These are phyloP conservation scores for Penicillium herquei DNA, from an alignment of 495 filamentous ascomycete genomes.

Conservation along the genomic window DNA sequence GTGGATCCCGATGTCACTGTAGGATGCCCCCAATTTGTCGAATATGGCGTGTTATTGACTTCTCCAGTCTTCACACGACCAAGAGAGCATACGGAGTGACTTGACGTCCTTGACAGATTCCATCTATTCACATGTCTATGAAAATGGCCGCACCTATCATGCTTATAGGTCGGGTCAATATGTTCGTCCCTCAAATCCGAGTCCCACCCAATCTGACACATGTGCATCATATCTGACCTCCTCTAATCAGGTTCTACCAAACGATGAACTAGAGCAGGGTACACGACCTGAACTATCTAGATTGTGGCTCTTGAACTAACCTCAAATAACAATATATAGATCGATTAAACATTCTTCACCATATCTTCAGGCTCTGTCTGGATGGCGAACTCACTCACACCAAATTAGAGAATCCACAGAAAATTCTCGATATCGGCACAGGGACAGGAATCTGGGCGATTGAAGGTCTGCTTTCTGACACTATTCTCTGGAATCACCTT, in stretches of 20 bases:
- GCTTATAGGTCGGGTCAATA: slow-evolving; percentile 20
- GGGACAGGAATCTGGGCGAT: slow-evolving; percentile 57
- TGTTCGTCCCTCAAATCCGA: slow-evolving; percentile 8
- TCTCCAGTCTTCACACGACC: slow-evolving; percentile 11
- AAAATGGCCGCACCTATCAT: slow-evolving; percentile 31
- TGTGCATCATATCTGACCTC: not conserved
- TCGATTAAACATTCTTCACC: slow-evolving; percentile 21
- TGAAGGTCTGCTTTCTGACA: slow-evolving; percentile 19
- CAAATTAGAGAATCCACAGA: slow-evolving; percentile 32
- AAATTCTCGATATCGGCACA: slow-evolving; percentile 46
- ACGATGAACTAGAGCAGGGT: slow-evolving; percentile 28
- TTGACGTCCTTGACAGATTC: slow-evolving; percentile 24
- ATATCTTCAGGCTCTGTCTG: slow-evolving; percentile 16
- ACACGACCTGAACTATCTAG: not conserved
- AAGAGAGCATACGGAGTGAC: slow-evolving; percentile 16
- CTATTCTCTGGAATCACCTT: not conserved
- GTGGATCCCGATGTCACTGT: slow-evolving; percentile 16
- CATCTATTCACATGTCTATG: slow-evolving; percentile 23
- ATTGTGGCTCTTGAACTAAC: not conserved
- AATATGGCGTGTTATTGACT: not conserved
- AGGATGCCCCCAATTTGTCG: not conserved
- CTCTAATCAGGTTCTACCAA: slow-evolving; percentile 18
- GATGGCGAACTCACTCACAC: slow-evolving; percentile 15
- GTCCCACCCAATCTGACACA: not conserved
- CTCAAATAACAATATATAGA: not conserved